A percentile compares a stretch with the other conserved stretches of the same genome.
Conservation (phyloP, 352 stramenopile genomes). For the Phytophthora melonis region DNA sequence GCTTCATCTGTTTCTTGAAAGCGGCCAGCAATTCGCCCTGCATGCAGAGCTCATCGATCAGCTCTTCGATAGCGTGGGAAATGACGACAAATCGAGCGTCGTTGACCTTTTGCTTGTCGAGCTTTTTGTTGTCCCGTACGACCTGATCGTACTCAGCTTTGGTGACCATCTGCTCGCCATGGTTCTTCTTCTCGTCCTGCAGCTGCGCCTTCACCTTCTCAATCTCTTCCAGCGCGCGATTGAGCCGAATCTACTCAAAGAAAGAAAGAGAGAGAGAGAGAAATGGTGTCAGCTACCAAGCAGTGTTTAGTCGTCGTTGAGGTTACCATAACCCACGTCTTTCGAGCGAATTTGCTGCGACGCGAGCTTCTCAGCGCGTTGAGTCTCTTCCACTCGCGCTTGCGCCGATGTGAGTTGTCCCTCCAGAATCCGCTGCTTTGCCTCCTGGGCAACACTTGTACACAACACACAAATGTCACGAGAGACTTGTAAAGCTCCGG, state of each 20-base stretch:
- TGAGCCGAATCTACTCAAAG: conserved; percentile 64
- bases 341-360: conserved; percentile 81
- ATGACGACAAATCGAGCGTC: background rate
- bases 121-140: conserved; percentile 72
- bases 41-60: conserved; percentile 8
- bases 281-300: background rate
- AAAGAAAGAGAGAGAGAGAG: background rate
- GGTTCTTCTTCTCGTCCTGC: conserved; percentile 59
- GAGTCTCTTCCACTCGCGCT: conserved; percentile 56
- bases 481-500: background rate
- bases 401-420: conserved; percentile 62
- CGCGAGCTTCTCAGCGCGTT: conserved; percentile 69
- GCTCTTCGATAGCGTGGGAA: background rate
- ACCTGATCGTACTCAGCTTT: conserved; percentile 71
- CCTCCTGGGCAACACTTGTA: conserved; percentile 67
- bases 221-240: conserved; percentile 79
- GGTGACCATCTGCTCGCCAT: conserved; percentile 55
- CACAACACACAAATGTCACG: conserved; percentile 3
- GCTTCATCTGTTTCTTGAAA: conserved; percentile 91
- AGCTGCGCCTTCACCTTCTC: conserved; percentile 77
- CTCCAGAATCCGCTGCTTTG: conserved; percentile 79
- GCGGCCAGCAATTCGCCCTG: conserved; percentile 73
- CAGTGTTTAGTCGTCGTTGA: background rate
- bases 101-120: conserved; percentile 85
- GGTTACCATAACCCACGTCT: conserved; percentile 44